Base-by-base conservation (phyloP, 345 rosid genomes). In the Trapa incisa region DNA sequence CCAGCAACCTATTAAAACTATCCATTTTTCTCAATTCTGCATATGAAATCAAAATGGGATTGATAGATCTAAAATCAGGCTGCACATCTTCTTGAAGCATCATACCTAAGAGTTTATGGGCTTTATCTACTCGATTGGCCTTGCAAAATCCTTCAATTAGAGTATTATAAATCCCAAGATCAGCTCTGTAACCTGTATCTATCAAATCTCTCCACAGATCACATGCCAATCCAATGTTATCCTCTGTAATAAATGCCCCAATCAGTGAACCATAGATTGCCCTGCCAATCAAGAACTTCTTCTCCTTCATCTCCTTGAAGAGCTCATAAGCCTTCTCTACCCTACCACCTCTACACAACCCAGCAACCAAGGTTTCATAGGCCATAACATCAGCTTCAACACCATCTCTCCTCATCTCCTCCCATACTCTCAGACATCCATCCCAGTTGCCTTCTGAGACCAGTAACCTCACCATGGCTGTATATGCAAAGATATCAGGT, bases 401-500 rank as follows among this genome's bases (percentile, higher is more conserved):
- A 61, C 80, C 73, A 72, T 92, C 98, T 5, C 65, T 69, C 70
- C 32, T 81, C 97, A 88, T 88, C 63, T 93, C 97, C 67, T 86
- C 86, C 98, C 98, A 93, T 63, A 93, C 88, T 72, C 57, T 72
- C 79, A 86, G 73, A 74, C 91, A 73, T 2, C 85, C 97, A 66
- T 90, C 95, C 76, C 88, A 74, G 67, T 88, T 83, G 68, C 87
- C 92, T 66, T 73, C 81, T 0, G 79, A 78, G 76, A 81, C 83
- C 82, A 93, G 69, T n/a, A 80, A 71, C 74, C 72, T 83, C 47
- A 88, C 57, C 89, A 90, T 87, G 1, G 98, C 89, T 0, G 98
- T 90, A 53, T 85, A 90, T 0, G 96, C 98, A 78, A 90, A 93
- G 41, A 93, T 87, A 75, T 93, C 96, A 0, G 97, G 96, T 50